These are phyloP conservation scores for Xanthoconium separans DNA, from an alignment of 1,284 basidiomycete genomes.

Conservation along the genomic window DNA sequence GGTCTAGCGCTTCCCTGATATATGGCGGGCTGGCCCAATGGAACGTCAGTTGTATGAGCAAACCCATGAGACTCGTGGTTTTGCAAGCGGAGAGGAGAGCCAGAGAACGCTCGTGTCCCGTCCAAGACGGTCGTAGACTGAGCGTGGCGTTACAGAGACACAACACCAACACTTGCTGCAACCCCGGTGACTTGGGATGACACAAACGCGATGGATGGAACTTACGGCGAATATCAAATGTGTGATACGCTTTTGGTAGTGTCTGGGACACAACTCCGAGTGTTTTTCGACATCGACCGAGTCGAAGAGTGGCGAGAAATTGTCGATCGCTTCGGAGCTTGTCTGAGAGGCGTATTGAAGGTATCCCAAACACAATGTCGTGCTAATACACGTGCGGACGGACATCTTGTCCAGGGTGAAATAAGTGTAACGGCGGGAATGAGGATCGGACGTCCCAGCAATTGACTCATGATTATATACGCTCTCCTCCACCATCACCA, in stretches of 20 bases:
- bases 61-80: background rate
- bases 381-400: too few species aligned
- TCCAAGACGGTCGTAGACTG: background rate
- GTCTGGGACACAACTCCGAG: background rate
- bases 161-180: background rate
- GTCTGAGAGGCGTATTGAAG: too few species aligned
- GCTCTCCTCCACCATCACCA: too few species aligned
- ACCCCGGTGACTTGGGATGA: background rate
- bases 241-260: background rate
- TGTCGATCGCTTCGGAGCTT: background rate
- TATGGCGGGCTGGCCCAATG: background rate
- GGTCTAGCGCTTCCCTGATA: background rate
- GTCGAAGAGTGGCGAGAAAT: background rate
- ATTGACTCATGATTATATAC: too few species aligned
- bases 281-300: background rate
- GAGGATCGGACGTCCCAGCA: too few species aligned
- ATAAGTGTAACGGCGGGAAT: too few species aligned
- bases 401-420: too few species aligned
- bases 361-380: too few species aligned
- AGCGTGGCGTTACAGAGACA: background rate
- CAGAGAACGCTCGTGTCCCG: background rate
- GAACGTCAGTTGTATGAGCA: background rate
- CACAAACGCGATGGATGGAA: background rate
- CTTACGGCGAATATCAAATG: background rate
- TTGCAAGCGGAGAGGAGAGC: background rate